A percentile compares a stretch with the other conserved stretches of the same genome.
phyloP scores from a whole-genome alignment of 495 filamentous ascomycete species.

The Penicillium cosmopolitanum region DNA sequence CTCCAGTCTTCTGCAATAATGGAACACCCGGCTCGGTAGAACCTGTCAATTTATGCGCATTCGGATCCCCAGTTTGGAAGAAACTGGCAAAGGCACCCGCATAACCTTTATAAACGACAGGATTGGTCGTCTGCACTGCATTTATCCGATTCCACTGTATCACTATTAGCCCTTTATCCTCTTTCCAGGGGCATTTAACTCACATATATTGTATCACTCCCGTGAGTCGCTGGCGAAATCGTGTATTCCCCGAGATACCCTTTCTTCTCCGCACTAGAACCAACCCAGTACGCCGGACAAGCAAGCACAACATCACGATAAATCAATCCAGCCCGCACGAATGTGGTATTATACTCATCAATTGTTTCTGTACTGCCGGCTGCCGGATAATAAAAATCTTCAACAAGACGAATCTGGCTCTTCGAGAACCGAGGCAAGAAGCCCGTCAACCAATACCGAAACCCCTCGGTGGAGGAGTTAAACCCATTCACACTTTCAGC shows the following conservation, averaged over 20 bases:
- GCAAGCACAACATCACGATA: constrained; percentile 63
- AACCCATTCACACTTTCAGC: constrained; percentile 36
- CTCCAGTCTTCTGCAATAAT: constrained; percentile 32
- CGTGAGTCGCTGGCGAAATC: constrained; percentile 62
- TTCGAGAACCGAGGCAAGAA: constrained; percentile 53
- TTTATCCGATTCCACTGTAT: constrained; percentile 61
- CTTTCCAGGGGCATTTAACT: constrained; percentile 13
- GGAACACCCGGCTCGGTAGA: constrained; percentile 49
- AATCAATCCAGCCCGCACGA: constrained; percentile 54
- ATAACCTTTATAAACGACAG: constrained; percentile 58
- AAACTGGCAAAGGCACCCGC: constrained; percentile 63
- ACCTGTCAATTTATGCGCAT: constrained; percentile 59
- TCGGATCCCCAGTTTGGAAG: constrained; percentile 62
- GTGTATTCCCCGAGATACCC: constrained; percentile 62
- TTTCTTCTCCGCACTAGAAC: constrained; percentile 42
- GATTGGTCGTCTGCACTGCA: constrained; percentile 53
- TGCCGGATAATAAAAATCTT: constrained; percentile 49
- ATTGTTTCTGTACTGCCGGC: constrained; percentile 48
- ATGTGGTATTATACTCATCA: constrained; percentile 47
- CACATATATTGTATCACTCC: constrained; percentile 61
- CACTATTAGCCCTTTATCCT: not conserved
- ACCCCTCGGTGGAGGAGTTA: constrained; percentile 49
- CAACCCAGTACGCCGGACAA: constrained; percentile 62
- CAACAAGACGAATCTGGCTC: constrained; percentile 39
- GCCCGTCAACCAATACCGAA: constrained; percentile 53